Base-by-base conservation (phyloP, 768 basidiomycete species). In the Amylocystis lapponica region DNA sequence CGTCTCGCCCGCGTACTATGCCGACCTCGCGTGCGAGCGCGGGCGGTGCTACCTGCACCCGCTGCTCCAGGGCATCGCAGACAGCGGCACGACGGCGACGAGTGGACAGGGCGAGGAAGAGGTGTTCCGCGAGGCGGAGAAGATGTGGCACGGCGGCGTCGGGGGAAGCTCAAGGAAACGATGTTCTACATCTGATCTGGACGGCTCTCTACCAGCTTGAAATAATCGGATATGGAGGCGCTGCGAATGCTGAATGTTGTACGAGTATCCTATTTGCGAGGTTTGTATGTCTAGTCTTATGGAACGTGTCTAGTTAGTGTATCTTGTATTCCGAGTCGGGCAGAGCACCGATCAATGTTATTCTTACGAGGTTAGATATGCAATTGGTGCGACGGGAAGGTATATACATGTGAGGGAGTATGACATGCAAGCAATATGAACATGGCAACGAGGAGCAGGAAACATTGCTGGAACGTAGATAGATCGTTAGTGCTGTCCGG, bases 121-220 rank as follows among this genome's bases (percentile, higher is more conserved):
- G 21, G 70, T 82, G 12, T 65, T 67, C 49, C 56, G 55, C 13
- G 83, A 83, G 55, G 87, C 85, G 1, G 33, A 54, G 41, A 54
- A 38, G 13, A 40, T 72, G 31, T 91, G 87, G 87, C 58, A 60
- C 14, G 57, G 56, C 3, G 85, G 83, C 1, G 79, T 84, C 13
- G 49, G 57, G 74, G 69, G 2, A 58, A 53, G 5, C 58, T 87
- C 56, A 83, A 76, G 62, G 72, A 83, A 27, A 81, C 80, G 0
- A 88, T 88, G 85, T 88, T 75, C 54, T 88, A 88, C 61, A 66
- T 87, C n/a, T 86, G 50, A 69, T 36, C 43, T 8, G 26, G 21
- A 36, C 38, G n/a, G n/a, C n/a, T n/a, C n/a, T n/a, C n/a, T 25
- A 10, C 14, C 19, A 16, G 29, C 29, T n/a, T 10, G 29, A 30